These are phyloP conservation scores for Naganishia antarctica DNA, from an alignment of 768 basidiomycete genomes.

Conservation along the genomic window DNA sequence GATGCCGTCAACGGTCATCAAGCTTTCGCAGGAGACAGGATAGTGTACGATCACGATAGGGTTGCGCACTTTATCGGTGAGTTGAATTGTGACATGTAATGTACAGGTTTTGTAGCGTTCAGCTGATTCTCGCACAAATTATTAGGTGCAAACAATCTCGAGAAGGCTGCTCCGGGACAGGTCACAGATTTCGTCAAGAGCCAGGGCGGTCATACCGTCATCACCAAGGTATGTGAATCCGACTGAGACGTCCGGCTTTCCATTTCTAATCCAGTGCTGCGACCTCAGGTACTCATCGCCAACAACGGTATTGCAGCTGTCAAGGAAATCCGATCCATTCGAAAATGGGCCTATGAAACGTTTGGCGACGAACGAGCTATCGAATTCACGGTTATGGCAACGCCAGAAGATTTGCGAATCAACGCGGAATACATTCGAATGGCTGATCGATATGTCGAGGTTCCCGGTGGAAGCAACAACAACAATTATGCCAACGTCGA, in stretches of 20 bases:
- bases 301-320: constrained; percentile 99
- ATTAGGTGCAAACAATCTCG: constrained; percentile 85
- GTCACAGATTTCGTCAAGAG: constrained; percentile 86
- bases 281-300: constrained; percentile 81
- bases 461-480: constrained; percentile 96
- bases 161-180: constrained; percentile 69
- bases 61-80: constrained; percentile 64
- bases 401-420: constrained; percentile 89
- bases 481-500: constrained; percentile 99
- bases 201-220: constrained; percentile 94
- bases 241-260: neutral
- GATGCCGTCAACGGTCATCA: constrained; percentile 22
- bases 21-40: constrained; percentile 5
- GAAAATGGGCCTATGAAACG: constrained; percentile 99
- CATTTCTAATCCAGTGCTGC: neutral
- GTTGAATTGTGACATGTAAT: constrained; percentile 21
- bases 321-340: constrained; percentile 96
- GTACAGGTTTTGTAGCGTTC: neutral
- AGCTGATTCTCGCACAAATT: neutral
- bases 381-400: constrained; percentile 99
- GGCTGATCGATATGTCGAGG: constrained; percentile 98
- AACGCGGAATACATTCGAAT: constrained; percentile 99
- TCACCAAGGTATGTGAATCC: constrained; percentile 72
- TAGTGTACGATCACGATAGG: constrained; percentile 56
- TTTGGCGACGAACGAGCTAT: constrained; percentile 93